Evolutionary conservation across 805 yeast genomes (phyloP), one percentile per base, ranked within the genome.

Genomic region (Candida tallmaniae): DNA sequence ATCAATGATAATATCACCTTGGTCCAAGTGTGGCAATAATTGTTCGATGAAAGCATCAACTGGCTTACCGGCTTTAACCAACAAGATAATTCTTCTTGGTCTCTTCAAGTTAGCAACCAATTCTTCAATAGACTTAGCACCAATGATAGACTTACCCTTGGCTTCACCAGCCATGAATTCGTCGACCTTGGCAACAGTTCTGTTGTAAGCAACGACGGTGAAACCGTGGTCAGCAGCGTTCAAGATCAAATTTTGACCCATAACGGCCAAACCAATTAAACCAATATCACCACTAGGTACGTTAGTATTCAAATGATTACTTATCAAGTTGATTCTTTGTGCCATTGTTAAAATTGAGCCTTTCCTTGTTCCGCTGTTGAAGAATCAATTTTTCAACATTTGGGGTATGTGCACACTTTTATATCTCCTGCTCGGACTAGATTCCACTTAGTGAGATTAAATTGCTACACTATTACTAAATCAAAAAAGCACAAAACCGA

Each of bases 161-260:
- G 97, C 98, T 74, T 88, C 97, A 66, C 87, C 83, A 40, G 58
- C 94, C 54, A 90, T 62, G 71, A 90, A 90, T 57, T 84, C 87
- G 67, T 93, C 97, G 51, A 93, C 98, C 73, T 87, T 90, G 35
- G 95, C 68, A 43, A 81, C 86, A 42, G 97, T 93, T 80, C 98
- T 87, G 93, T 90, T 90, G 83, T 77, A 93, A 44, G 97, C 97
- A 58, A 87, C 96, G 55, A 93, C 97, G 48, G 96, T 87, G 76
- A 78, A 90, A 40, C 97, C 97, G 73, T 90, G 95, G 76, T 90
- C 98, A 52, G 98, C 98, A 58, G 94, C 95, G 70, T 90, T 90
- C 51, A 90, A 77, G 64, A 90, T 87, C 77, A 90, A 74, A 79
- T 90, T 90, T 76, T 85, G 95, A 70, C 98, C 98, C 98, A 90